phyloP scores from a whole-genome alignment of 768 basidiomycete species.

The Podaxis sp. region DNA sequence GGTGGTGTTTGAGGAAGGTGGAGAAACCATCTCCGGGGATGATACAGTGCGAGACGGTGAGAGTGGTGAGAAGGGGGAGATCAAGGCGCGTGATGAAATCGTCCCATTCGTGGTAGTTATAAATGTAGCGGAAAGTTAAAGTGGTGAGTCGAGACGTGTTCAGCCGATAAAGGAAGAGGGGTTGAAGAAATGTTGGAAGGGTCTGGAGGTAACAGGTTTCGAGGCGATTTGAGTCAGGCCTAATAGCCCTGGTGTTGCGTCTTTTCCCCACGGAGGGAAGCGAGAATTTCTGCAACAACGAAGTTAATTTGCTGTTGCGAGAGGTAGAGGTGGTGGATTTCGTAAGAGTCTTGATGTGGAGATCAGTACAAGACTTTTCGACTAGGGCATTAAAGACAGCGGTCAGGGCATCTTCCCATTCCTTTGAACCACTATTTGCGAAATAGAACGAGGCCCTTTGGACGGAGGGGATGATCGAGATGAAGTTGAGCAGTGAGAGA shows the following conservation, averaged over 20 bases:
- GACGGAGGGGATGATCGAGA: not conserved
- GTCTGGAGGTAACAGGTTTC: constrained; percentile 12
- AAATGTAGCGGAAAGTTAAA: constrained; percentile 14
- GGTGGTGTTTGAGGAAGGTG: constrained; percentile 11
- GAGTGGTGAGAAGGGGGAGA: constrained; percentile 1
- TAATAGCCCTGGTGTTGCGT: not conserved
- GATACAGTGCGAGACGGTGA: constrained; percentile 13
- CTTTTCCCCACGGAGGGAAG: not conserved
- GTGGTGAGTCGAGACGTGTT: constrained; percentile 11
- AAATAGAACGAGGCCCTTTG: not conserved
- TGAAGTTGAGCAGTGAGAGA: constrained; percentile 2
- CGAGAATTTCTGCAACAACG: constrained; percentile 5
- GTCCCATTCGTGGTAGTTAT: constrained; percentile 13
- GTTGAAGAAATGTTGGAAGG: constrained; percentile 13
- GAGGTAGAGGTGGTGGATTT: not conserved
- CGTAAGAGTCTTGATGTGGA: constrained; percentile 11
- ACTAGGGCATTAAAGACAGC: constrained; percentile 3
- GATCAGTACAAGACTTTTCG: constrained; percentile 3
- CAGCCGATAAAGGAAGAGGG: constrained; percentile 1
- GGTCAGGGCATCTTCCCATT: constrained; percentile 11
- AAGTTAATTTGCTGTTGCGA: not conserved
- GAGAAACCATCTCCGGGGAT: constrained; percentile 9
- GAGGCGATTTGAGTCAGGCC: not conserved
- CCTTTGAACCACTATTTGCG: not conserved
- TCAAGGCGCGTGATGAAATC: constrained; percentile 3